A percentile compares a stretch with the other conserved stretches of the same genome.
phyloP scores from a whole-genome alignment of 345 rosid genomes.

The Barbarea vulgaris region DNA sequence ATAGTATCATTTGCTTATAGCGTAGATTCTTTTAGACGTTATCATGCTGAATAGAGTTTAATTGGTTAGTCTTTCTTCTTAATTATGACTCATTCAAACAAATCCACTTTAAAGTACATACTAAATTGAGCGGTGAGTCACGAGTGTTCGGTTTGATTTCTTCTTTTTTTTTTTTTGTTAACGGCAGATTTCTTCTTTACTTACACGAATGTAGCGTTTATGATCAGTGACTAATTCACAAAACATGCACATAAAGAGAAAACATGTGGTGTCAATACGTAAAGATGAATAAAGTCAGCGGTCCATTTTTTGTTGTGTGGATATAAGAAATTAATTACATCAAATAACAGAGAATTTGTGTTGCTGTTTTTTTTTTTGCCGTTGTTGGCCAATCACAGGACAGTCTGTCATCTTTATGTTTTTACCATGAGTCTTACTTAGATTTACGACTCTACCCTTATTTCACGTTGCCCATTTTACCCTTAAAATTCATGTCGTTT shows the following conservation, averaged over 20 bases:
- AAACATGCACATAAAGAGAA: not conserved
- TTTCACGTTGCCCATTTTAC: not conserved
- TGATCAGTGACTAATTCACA: not conserved
- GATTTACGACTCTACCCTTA: conserved; percentile 8
- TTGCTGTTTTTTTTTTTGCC: not conserved
- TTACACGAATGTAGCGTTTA: not conserved
- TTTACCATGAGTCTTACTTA: not conserved
- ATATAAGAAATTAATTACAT: not conserved
- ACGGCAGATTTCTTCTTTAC: not conserved
- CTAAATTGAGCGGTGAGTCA: not conserved
- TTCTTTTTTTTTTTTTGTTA: no score
- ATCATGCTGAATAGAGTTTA: not conserved
- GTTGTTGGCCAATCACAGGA: conserved; percentile 23
- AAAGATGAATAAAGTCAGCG: conserved; percentile 21
- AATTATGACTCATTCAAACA: conserved; percentile 10
- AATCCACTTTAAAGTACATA: not conserved
- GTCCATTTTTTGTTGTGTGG: conserved; percentile 4
- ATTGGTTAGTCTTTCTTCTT: not conserved
- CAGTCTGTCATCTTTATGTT: conserved; percentile 36
- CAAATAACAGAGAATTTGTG: not conserved
- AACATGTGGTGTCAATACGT: conserved; percentile 33
- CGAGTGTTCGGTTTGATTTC: not conserved
- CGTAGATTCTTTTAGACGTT: not conserved
- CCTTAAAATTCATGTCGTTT: not conserved
- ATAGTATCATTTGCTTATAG: conserved; percentile 9